phyloP scores from a whole-genome alignment of 208 protist species.

The Vickermania spadyakhi region DNA sequence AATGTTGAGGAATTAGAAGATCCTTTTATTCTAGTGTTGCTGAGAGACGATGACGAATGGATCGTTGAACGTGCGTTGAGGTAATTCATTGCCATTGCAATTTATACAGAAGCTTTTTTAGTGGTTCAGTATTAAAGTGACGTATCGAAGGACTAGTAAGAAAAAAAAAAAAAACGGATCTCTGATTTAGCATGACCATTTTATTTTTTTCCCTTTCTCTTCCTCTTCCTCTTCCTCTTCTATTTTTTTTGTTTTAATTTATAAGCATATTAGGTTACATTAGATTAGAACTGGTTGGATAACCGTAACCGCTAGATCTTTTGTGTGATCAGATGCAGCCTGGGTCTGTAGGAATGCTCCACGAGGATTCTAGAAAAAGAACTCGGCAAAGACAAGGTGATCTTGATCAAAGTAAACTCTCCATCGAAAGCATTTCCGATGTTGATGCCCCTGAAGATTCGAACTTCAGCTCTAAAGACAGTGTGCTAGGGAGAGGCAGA shows the following conservation, averaged over 20 bases:
- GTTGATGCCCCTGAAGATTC: background rate
- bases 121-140: too few species aligned
- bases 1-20: constrained; percentile 37
- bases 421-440: background rate
- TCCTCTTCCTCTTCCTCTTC: background rate
- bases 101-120: background rate
- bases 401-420: background rate
- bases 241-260: too few species aligned
- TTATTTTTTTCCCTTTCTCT: background rate
- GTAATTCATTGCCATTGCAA: constrained; percentile 4
- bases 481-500: background rate
- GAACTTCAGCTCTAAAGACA: background rate
- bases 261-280: too few species aligned
- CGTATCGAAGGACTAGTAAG: background rate
- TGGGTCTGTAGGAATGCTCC: background rate
- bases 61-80: constrained; percentile 49
- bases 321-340: background rate
- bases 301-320: too few species aligned
- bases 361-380: background rate
- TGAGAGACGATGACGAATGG: constrained; percentile 44
- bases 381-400: background rate
- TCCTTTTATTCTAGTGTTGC: constrained; percentile 47
- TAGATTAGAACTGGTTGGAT: background rate
- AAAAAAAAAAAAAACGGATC: constrained; percentile 4
- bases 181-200: background rate